Conservation (phyloP, 2,329 filamentous ascomycete genomes). For the Stylonectria norvegica region DNA sequence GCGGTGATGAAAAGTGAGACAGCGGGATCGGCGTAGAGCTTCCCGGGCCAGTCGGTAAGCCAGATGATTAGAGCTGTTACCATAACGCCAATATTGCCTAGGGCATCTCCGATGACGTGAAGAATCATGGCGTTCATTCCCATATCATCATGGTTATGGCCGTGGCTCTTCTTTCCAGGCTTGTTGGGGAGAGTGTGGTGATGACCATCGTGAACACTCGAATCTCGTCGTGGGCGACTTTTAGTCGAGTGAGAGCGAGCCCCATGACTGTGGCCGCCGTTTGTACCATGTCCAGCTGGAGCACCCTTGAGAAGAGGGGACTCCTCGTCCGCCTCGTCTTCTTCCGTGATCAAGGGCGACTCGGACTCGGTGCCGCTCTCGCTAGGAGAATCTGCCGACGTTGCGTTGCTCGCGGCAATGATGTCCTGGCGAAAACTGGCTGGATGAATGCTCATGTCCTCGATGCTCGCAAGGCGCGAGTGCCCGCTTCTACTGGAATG, state of each 20-base stretch:
- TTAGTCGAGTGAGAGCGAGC: slow-evolving; percentile 21
- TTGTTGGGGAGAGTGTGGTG: slow-evolving; percentile 76
- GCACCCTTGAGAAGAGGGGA: slow-evolving; percentile 46
- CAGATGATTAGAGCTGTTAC: slow-evolving; percentile 83
- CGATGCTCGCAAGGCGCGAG: slow-evolving; percentile 60
- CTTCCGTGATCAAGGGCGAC: slow-evolving; percentile 40
- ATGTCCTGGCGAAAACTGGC: slow-evolving; percentile 90
- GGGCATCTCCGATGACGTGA: slow-evolving; percentile 75
- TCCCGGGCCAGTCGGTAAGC: slow-evolving; percentile 77
- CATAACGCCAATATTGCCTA: slow-evolving; percentile 85
- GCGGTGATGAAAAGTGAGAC: slow-evolving; percentile 93
- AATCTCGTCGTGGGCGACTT: slow-evolving; percentile 42
- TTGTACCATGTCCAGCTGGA: slow-evolving; percentile 28
- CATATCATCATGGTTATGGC: slow-evolving; percentile 81
- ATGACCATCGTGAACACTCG: slow-evolving; percentile 64
- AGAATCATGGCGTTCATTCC: slow-evolving; percentile 88
- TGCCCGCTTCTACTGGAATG: slow-evolving; percentile 50
- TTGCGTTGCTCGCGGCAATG: slow-evolving; percentile 70
- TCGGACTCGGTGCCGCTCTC: slow-evolving; percentile 54
- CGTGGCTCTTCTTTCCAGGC: slow-evolving; percentile 56
- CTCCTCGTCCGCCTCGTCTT: slow-evolving; percentile 42
- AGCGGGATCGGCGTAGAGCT: slow-evolving; percentile 83
- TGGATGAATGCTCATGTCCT: slow-evolving; percentile 80
- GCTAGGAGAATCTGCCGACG: slow-evolving; percentile 46
- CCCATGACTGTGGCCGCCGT: slow-evolving; percentile 18